Percentiles rank a stretch among this genome's conserved stretches.
Evolutionary conservation across 495 filamentous ascomycete genomes (phyloP).

Genomic region (Aspergillus leporis): DNA sequence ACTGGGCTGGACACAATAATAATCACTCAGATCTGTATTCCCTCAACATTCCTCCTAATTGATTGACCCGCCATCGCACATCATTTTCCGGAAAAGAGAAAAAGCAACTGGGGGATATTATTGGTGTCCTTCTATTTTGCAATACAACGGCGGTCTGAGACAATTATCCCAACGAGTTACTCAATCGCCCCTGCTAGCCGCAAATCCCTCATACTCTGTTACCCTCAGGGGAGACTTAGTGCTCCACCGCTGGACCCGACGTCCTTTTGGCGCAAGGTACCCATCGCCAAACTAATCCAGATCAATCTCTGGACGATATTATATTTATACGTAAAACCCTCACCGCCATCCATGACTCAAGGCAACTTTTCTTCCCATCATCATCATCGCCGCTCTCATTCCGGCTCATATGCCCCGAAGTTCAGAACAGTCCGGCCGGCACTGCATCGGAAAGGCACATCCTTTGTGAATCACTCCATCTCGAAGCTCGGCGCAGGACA

Average conservation of each 20-base stretch:
- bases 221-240: conserved; percentile 28
- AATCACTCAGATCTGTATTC: conserved; percentile 20
- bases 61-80: conserved; percentile 12
- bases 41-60: conserved; percentile 15
- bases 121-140: background rate
- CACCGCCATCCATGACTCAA: conserved; percentile 52
- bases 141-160: conserved; percentile 21
- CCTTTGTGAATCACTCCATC: conserved; percentile 34
- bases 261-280: conserved; percentile 32
- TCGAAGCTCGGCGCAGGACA: conserved; percentile 43
- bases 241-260: conserved; percentile 31
- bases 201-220: conserved; percentile 37
- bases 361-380: conserved; percentile 27
- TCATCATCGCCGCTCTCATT: conserved; percentile 41
- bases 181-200: conserved; percentile 13
- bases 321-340: conserved; percentile 27
- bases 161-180: conserved; percentile 20
- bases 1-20: conserved; percentile 11
- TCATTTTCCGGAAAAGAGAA: conserved; percentile 8
- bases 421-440: conserved; percentile 33
- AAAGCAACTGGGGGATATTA: conserved; percentile 2
- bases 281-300: conserved; percentile 37
- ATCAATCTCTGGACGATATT: conserved; percentile 19
- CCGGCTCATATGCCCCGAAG: conserved; percentile 38
- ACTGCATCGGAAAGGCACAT: conserved; percentile 40